phyloP scores from a whole-genome alignment of 176 grass and related monocot genomes.

The Carex cristatella region DNA sequence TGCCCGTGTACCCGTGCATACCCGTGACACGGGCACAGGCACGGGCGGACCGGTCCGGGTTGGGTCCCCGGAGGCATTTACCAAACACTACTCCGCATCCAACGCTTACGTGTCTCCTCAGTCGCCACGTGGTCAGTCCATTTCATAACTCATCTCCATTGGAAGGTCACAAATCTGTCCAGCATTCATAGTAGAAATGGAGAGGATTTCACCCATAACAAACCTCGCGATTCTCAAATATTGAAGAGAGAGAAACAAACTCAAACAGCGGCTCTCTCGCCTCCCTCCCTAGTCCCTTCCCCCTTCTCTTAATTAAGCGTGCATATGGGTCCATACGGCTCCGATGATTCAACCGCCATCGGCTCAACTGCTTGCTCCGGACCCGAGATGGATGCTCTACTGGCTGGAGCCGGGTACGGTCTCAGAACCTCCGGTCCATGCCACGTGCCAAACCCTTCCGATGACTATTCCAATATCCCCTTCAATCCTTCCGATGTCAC shows the following conservation, averaged over 20 bases:
- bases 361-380: not conserved
- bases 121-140: not conserved
- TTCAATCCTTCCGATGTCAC: slow-evolving; percentile 18
- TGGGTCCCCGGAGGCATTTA: no score
- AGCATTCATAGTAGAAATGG: not conserved
- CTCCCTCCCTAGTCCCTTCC: not conserved
- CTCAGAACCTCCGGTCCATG: not conserved
- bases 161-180: no score
- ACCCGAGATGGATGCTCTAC: not conserved
- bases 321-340: slow-evolving; percentile 19
- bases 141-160: not conserved
- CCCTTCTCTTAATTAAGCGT: not conserved
- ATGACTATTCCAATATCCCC: not conserved
- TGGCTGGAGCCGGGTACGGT: not conserved
- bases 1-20: no score
- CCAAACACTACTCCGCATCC: slow-evolving; percentile 4
- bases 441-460: not conserved
- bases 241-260: slow-evolving; percentile 25
- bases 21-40: no score
- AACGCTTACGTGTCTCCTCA: slow-evolving; percentile 15
- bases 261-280: not conserved
- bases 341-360: slow-evolving; percentile 8
- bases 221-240: slow-evolving; percentile 18
- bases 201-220: not conserved
- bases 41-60: no score